phyloP scores from a whole-genome alignment of 2,329 filamentous ascomycete species.

The Septoria linicola region DNA sequence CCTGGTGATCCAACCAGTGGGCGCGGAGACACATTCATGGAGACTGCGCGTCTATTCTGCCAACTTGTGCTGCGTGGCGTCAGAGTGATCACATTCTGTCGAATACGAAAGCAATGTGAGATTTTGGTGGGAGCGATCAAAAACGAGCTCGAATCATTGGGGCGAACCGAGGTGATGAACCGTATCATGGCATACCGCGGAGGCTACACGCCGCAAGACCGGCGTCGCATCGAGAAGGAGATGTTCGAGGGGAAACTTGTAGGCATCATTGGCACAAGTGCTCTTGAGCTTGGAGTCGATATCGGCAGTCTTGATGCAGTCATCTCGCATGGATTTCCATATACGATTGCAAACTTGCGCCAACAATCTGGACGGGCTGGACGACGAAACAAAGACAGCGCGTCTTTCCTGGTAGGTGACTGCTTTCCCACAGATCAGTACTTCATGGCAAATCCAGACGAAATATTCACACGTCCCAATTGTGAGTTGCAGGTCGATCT shows the following conservation, averaged over 20 bases:
- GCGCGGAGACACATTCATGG: conserved; percentile 74
- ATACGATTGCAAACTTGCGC: conserved; percentile 88
- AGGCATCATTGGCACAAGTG: conserved; percentile 90
- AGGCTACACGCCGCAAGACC: conserved; percentile 88
- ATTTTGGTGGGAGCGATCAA: conserved; percentile 76
- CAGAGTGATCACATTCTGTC: conserved; percentile 88
- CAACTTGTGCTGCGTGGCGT: conserved; percentile 85
- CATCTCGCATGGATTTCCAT: conserved; percentile 89
- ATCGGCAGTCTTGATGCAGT: conserved; percentile 94
- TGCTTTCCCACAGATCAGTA: conserved; percentile 88
- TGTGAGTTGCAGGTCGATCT: conserved; percentile 86
- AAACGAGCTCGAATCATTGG: conserved; percentile 69
- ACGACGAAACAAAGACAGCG: conserved; percentile 85
- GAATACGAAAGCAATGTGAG: conserved; percentile 85
- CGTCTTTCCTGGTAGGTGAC: conserved; percentile 87
- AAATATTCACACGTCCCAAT: conserved; percentile 89
- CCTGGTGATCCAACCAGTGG: conserved; percentile 83
- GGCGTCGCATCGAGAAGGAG: conserved; percentile 82
- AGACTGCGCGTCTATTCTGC: conserved; percentile 88
- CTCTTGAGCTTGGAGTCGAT: conserved; percentile 89
- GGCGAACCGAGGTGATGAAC: conserved; percentile 69
- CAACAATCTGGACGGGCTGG: conserved; percentile 95
- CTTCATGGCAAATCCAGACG: conserved; percentile 94
- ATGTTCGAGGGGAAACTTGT: conserved; percentile 96
- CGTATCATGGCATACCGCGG: conserved; percentile 94